Evolutionary conservation across 2,329 filamentous ascomycete genomes (phyloP), one percentile per base, ranked within the genome.

Genomic region (Talaromyces verruculosus): DNA sequence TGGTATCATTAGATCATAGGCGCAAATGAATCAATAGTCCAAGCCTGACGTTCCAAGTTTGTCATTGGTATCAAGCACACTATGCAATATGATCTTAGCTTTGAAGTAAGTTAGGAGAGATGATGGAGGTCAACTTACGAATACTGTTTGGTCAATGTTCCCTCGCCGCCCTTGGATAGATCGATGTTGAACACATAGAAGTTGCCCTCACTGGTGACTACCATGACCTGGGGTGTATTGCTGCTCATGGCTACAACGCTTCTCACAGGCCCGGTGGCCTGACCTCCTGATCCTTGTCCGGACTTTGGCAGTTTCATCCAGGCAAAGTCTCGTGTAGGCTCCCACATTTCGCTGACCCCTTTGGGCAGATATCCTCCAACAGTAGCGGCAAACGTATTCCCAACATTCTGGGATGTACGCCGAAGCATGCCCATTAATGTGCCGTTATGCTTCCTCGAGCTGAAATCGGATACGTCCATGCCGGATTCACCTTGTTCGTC

Each of bases 211-310:
- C 91, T 97, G 0, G 95, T 99, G 15, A 97, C 93, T 0, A 98
- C 92, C 93, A 99, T 98, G 59, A 99, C 91, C 73, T 98, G 93
- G 0, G 95, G 95, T 30, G 91, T 93, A 75, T 89, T 96, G 73
- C 90, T 95, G 75, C 92, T 97, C 89, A 99, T 96, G 8, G 95
- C 94, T 51, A 99, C 95, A n/a, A 99, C 94, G 70, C 92, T 97
- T 70, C 91, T 85, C 47, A 96, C 79, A 0, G 91, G 89, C 0
- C 84, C 82, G n/a, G 74, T 74, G 28, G 79, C 79, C 37, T 71
- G 73, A 8, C 72, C 73, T 6, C 75, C 78, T 68, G 65, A 73
- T 53, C 72, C 76, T n/a, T 76, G 73, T 72, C 81, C 72, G 45
- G 78, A 65, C 74, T 90, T 92, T 15, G 94, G 94, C 58, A 99